phyloP scores from a whole-genome alignment of 2,329 filamentous ascomycete genomes.

The Cladosporium sp. region DNA sequence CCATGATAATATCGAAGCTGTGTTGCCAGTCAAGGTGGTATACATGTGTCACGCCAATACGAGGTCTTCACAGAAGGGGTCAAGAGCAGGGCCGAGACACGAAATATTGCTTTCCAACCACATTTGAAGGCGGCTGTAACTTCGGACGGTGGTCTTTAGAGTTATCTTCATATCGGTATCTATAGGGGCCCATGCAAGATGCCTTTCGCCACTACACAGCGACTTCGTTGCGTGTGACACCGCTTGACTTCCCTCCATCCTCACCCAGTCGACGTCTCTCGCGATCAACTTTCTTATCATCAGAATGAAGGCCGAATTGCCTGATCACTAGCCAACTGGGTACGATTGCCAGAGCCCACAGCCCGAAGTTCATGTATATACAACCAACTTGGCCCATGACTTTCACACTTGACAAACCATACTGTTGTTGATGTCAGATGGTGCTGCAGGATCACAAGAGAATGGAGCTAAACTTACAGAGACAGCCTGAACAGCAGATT shows the following conservation, averaged over 20 bases:
- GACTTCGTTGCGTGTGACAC: background rate
- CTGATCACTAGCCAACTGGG: conserved; percentile 68
- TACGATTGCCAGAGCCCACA: conserved; percentile 64
- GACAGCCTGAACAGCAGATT: conserved; percentile 71
- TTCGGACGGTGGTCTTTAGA: background rate
- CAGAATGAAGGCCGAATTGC: conserved; percentile 48
- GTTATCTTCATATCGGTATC: background rate
- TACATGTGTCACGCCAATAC: background rate
- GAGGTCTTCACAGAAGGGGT: background rate
- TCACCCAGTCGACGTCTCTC: conserved; percentile 11
- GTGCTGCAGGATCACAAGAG: too few relatives aligned
- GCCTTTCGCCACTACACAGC: background rate
- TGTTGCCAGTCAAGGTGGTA: background rate
- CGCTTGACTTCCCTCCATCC: background rate
- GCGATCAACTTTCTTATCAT: conserved; percentile 22
- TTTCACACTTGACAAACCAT: conserved; percentile 62
- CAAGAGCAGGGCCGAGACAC: background rate
- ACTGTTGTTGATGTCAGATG: conserved; percentile 41
- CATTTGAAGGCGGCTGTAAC: background rate
- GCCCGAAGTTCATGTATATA: conserved; percentile 68
- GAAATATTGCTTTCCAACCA: background rate
- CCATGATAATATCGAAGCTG: background rate
- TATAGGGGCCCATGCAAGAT: background rate
- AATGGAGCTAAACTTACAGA: conserved; percentile 46
- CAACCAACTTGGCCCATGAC: conserved; percentile 66